These are phyloP conservation scores for Penicillium samsonianum DNA, from an alignment of 495 filamentous ascomycete species.

Conservation along the genomic window DNA sequence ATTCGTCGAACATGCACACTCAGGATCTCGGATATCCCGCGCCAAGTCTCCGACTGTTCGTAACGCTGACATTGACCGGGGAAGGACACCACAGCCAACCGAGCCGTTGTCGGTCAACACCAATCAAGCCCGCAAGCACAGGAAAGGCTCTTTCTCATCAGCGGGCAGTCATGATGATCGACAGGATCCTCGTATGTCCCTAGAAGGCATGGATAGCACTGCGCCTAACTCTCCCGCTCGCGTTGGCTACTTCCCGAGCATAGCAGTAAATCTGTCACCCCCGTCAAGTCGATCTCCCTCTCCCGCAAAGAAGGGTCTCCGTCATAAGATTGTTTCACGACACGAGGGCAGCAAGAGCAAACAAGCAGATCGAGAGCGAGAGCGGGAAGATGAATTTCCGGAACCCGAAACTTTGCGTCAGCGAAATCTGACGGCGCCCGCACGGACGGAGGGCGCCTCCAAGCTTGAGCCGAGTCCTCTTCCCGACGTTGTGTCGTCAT, in stretches of 20 bases:
- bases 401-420: slow-evolving; percentile 25
- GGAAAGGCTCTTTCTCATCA: slow-evolving; percentile 38
- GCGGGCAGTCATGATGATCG: slow-evolving; percentile 39
- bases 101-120: slow-evolving; percentile 15
- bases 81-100: slow-evolving; percentile 9
- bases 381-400: slow-evolving; percentile 25
- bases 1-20: slow-evolving; percentile 3
- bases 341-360: slow-evolving; percentile 49
- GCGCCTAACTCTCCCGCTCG: slow-evolving; percentile 50
- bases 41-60: slow-evolving; percentile 16
- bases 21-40: slow-evolving; percentile 12
- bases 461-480: slow-evolving; percentile 38
- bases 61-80: slow-evolving; percentile 5
- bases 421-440: slow-evolving; percentile 16
- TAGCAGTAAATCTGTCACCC: slow-evolving; percentile 57
- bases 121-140: slow-evolving; percentile 15
- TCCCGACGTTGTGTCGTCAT: slow-evolving; percentile 31
- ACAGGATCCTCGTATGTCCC: slow-evolving; percentile 41
- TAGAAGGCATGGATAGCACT: slow-evolving; percentile 50
- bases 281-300: slow-evolving; percentile 55
- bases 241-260: slow-evolving; percentile 54
- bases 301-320: slow-evolving; percentile 48
- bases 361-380: slow-evolving; percentile 31
- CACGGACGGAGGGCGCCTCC: slow-evolving; percentile 18
- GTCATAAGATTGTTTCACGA: slow-evolving; percentile 45